Evolutionary conservation across 2,329 filamentous ascomycete species (phyloP).

Genomic region (Penicillium oxalicum): DNA sequence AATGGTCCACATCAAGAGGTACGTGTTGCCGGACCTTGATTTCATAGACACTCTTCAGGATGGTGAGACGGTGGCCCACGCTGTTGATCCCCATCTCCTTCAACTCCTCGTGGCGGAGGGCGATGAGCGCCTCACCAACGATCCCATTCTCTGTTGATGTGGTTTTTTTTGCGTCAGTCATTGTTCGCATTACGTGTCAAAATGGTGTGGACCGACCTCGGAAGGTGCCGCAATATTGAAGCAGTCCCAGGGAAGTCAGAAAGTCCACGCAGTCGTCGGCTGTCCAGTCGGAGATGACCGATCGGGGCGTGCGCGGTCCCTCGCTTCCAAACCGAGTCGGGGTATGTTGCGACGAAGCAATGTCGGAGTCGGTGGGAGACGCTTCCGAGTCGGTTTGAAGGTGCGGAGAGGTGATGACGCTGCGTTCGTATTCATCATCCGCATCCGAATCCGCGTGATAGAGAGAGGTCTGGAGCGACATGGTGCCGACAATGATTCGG

Average conservation of each 20-base stretch:
- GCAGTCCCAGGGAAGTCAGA: conserved; percentile 68
- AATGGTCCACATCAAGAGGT: conserved; percentile 85
- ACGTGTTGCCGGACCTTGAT: conserved; percentile 92
- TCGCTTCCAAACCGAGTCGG: conserved; percentile 55
- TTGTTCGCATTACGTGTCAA: no score
- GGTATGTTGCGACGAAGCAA: conserved; percentile 56
- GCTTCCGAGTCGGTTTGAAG: conserved; percentile 53
- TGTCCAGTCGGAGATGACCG: conserved; percentile 57
- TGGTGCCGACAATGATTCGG: conserved; percentile 17
- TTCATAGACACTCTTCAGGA: conserved; percentile 93
- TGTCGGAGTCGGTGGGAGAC: conserved; percentile 53
- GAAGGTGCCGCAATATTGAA: conserved; percentile 77
- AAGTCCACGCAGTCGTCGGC: conserved; percentile 88
- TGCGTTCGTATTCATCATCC: conserved; percentile 61
- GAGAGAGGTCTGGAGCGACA: conserved; percentile 40
- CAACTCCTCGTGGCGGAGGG: conserved; percentile 83
- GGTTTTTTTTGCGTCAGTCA: background rate
- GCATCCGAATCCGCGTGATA: conserved; percentile 61
- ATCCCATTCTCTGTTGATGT: conserved; percentile 76
- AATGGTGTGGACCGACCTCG: conserved; percentile 58
- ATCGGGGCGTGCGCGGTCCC: conserved; percentile 49
- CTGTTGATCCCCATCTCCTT: conserved; percentile 92
- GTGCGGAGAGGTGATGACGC: conserved; percentile 52
- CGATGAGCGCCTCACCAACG: conserved; percentile 82
- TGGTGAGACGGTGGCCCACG: conserved; percentile 88